These are phyloP conservation scores for Alternaria postmessia DNA, from an alignment of 2,329 filamentous ascomycete species.

Conservation along the genomic window DNA sequence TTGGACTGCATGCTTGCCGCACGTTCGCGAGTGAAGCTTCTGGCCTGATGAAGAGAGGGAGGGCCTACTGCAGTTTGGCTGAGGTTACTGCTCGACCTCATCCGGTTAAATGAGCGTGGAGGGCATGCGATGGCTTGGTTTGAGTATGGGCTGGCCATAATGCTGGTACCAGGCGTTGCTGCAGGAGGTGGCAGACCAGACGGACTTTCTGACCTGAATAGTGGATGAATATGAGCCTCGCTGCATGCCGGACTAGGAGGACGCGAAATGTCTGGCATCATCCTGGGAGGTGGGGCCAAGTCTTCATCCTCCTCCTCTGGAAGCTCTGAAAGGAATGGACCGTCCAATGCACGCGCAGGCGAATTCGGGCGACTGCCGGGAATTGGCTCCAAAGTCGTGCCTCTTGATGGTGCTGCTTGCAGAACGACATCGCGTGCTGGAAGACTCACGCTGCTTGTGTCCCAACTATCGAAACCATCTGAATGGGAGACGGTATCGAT, in stretches of 20 bases:
- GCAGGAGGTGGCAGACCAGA: conserved; percentile 65
- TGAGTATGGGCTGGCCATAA: conserved; percentile 73
- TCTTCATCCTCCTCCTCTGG: conserved; percentile 38
- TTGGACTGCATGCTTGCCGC: conserved; percentile 26
- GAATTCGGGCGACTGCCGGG: conserved; percentile 72
- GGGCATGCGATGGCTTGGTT: conserved; percentile 66
- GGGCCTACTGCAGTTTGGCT: conserved; percentile 23
- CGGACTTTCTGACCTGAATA: conserved; percentile 77
- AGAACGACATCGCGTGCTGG: conserved; percentile 63
- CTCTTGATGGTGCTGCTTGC: conserved; percentile 48
- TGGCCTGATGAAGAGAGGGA: conserved; percentile 33
- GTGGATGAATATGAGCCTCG: conserved; percentile 78
- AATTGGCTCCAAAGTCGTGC: conserved; percentile 73
- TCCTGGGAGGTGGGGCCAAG: conserved; percentile 44
- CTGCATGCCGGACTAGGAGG: conserved; percentile 53
- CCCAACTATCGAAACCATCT: conserved; percentile 78
- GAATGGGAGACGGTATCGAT: conserved; percentile 50
- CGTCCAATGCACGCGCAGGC: conserved; percentile 67
- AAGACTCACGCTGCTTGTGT: conserved; percentile 72
- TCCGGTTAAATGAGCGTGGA: conserved; percentile 46
- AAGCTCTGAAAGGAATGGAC: conserved; percentile 49
- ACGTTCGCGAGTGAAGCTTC: conserved; percentile 34
- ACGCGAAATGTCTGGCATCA: conserved; percentile 45
- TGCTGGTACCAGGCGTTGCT: conserved; percentile 71
- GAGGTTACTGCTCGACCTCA: conserved; percentile 46